Evolutionary conservation across 495 filamentous ascomycete species (phyloP).

Genomic region (Aspergillus egyptiacus): DNA sequence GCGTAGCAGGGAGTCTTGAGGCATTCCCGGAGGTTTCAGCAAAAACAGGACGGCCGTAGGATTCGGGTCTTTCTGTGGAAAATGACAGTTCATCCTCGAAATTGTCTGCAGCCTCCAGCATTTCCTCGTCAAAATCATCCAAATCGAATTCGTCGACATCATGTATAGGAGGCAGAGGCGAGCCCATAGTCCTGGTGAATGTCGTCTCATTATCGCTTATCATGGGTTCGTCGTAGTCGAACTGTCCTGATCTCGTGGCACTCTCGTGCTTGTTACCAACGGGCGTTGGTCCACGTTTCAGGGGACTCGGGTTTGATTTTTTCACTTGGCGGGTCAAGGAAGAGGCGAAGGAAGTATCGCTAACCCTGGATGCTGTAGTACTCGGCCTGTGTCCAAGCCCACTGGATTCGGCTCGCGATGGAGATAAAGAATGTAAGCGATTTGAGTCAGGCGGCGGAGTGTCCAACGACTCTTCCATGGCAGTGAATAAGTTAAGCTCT

Average conservation of each 20-base stretch:
- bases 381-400: background rate
- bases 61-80: constrained; percentile 18
- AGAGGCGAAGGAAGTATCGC: background rate
- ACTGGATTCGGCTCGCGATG: background rate
- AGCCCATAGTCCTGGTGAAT: constrained; percentile 47
- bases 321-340: background rate
- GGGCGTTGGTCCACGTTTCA: constrained; percentile 4
- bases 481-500: constrained; percentile 17
- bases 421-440: background rate
- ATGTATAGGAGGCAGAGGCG: constrained; percentile 22
- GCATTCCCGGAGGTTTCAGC: constrained; percentile 52
- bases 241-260: background rate
- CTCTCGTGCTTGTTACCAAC: constrained; percentile 5
- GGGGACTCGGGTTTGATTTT: constrained; percentile 1
- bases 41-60: constrained; percentile 41
- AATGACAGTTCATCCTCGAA: constrained; percentile 44
- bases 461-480: constrained; percentile 3
- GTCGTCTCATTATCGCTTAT: constrained; percentile 25
- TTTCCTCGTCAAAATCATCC: constrained; percentile 62
- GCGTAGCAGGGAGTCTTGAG: constrained; percentile 24
- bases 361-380: background rate
- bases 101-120: constrained; percentile 56
- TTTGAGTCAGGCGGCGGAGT: background rate
- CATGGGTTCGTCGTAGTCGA: constrained; percentile 20
- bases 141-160: constrained; percentile 58